Evolutionary conservation across 2,329 filamentous ascomycete species (phyloP).

Genomic region (Lithohypha guttulata): DNA sequence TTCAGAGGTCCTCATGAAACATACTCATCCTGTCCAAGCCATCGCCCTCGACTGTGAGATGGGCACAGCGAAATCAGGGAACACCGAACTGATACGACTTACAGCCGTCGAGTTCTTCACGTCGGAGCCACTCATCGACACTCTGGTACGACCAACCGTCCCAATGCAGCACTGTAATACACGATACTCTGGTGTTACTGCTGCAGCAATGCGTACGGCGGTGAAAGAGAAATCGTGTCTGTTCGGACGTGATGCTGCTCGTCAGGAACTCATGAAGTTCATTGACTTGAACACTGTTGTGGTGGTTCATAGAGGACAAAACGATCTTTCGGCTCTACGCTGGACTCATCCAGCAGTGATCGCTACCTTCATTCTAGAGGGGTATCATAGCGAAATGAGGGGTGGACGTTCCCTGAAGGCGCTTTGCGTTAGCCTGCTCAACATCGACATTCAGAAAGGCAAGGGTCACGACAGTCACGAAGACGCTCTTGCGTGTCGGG

Average conservation of each 20-base stretch:
- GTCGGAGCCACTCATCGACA: constrained; percentile 37
- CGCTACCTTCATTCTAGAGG: constrained; percentile 33
- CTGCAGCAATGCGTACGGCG: constrained; percentile 29
- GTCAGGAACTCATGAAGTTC: constrained; percentile 34
- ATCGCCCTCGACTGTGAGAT: constrained; percentile 48
- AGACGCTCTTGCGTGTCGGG: constrained; percentile 36
- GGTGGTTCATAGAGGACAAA: constrained; percentile 36
- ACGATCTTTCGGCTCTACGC: constrained; percentile 37
- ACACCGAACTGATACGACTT: constrained; percentile 41
- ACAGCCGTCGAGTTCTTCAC: constrained; percentile 44
- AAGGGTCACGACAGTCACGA: constrained; percentile 35
- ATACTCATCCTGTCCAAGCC: constrained; percentile 12
- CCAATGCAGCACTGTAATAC: constrained; percentile 41
- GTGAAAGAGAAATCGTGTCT: constrained; percentile 27
- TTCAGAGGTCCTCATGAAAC: not conserved
- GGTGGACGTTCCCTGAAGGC: constrained; percentile 19
- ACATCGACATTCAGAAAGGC: constrained; percentile 21
- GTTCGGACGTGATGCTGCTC: constrained; percentile 34
- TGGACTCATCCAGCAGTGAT: constrained; percentile 39
- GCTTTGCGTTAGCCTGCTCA: constrained; percentile 17
- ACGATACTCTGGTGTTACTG: constrained; percentile 39
- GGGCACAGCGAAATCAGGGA: constrained; percentile 35
- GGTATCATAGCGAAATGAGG: constrained; percentile 8
- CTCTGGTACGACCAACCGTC: constrained; percentile 39
- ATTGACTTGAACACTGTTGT: constrained; percentile 39